phyloP scores from a whole-genome alignment of 2,329 filamentous ascomycete species.

The Cladosporium sp. region DNA sequence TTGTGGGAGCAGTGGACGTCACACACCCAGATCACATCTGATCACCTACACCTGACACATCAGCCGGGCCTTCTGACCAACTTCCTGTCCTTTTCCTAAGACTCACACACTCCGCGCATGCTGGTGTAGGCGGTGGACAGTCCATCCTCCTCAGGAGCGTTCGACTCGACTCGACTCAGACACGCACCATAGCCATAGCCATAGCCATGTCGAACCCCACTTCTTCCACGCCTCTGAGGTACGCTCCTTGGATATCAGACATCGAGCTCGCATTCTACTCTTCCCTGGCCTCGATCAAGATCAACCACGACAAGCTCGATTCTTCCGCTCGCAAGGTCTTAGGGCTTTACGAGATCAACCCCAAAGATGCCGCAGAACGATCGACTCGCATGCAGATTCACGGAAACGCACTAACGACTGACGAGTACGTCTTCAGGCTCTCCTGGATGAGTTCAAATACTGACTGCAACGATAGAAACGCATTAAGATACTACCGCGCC shows the following conservation, averaged over 20 bases:
- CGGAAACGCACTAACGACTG: constrained; percentile 76
- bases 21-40: neutral
- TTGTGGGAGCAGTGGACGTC: neutral
- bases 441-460: neutral
- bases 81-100: too few species aligned
- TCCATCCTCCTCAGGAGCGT: neutral
- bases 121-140: neutral
- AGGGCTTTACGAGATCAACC: constrained; percentile 82
- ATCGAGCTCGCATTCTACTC: constrained; percentile 95
- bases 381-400: constrained; percentile 89
- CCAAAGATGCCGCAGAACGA: constrained; percentile 64
- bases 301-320: constrained; percentile 95
- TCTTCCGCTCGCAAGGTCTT: constrained; percentile 83
- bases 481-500: constrained; percentile 70
- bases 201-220: neutral
- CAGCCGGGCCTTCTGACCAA: neutral
- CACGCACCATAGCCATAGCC: neutral
- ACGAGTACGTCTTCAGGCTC: constrained; percentile 59
- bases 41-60: neutral
- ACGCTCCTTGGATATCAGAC: constrained; percentile 86
- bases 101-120: neutral
- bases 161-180: neutral
- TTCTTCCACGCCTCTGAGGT: constrained; percentile 52
- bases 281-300: constrained; percentile 85
- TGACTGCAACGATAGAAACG: constrained; percentile 48